Evolutionary conservation across 1,284 basidiomycete genomes (phyloP).

Genomic region (Neolentinus lepideus): DNA sequence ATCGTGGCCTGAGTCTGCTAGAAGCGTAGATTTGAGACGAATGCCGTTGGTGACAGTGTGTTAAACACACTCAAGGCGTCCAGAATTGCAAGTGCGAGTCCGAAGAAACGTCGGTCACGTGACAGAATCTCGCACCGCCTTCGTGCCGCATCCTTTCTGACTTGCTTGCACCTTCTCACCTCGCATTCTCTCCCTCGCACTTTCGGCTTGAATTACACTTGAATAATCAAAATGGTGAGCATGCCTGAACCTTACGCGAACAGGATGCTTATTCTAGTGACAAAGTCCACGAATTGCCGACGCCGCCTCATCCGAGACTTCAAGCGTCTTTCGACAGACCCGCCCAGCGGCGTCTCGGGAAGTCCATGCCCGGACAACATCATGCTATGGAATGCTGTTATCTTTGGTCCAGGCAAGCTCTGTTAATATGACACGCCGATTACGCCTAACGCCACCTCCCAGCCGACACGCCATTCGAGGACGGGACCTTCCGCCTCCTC

Average conservation of each 20-base stretch:
- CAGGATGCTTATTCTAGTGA: no score
- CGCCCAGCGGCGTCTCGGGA: constrained; percentile 93
- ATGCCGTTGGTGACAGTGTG: no score
- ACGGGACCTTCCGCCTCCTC: constrained; percentile 95
- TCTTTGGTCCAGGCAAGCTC: constrained; percentile 91
- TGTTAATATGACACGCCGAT: not conserved
- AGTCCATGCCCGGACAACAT: constrained; percentile 97
- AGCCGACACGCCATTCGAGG: constrained; percentile 99
- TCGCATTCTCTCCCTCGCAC: not conserved
- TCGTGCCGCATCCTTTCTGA: not conserved
- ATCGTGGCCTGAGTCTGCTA: constrained; percentile 17
- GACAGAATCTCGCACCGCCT: not conserved
- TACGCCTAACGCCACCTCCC: constrained; percentile 7
- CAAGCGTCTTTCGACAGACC: constrained; percentile 90
- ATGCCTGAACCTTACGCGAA: not conserved
- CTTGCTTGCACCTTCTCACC: not conserved
- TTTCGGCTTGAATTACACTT: no score
- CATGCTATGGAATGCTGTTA: constrained; percentile 99
- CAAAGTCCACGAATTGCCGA: constrained; percentile 89
- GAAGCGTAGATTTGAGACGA: no score
- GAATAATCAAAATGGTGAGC: not conserved
- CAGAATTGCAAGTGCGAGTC: no score
- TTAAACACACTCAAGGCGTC: no score
- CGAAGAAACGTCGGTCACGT: not conserved
- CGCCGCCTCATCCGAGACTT: constrained; percentile 93